phyloP scores from a whole-genome alignment of 805 yeast species.

The Wickerhamiella australiensis region DNA sequence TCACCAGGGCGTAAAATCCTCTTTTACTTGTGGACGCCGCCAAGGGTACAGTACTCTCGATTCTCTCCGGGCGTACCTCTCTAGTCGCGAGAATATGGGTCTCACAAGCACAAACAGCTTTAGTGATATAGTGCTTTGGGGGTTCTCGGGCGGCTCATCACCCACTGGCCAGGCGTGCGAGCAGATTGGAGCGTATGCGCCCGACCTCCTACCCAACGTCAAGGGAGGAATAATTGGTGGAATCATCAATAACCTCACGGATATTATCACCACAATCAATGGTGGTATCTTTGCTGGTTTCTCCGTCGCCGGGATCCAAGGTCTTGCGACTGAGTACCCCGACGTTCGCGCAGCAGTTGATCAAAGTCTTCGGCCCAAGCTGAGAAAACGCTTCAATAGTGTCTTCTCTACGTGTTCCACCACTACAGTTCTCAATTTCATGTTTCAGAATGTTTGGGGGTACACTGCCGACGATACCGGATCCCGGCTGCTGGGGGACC shows the following conservation, averaged over 20 bases:
- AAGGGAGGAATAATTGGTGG: constrained; percentile 23
- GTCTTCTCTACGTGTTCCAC: constrained; percentile 15
- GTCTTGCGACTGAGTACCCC: constrained; percentile 24
- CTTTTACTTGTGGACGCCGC: constrained; percentile 20
- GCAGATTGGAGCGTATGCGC: constrained; percentile 19
- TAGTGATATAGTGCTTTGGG: constrained; percentile 15
- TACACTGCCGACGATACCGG: not conserved
- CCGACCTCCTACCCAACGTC: constrained; percentile 19
- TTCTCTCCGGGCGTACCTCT: constrained; percentile 23
- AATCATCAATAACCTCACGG: constrained; percentile 18
- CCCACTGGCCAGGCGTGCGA: constrained; percentile 23
- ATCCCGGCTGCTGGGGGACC: constrained; percentile 14
- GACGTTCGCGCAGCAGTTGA: constrained; percentile 16
- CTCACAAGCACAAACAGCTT: constrained; percentile 9
- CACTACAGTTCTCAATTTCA: constrained; percentile 13
- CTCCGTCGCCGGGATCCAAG: constrained; percentile 21
- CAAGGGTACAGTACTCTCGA: constrained; percentile 25
- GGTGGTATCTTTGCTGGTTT: constrained; percentile 22
- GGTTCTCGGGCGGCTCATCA: constrained; percentile 16
- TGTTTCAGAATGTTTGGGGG: constrained; percentile 16
- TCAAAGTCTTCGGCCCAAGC: constrained; percentile 14
- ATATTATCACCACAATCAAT: constrained; percentile 16
- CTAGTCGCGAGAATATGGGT: constrained; percentile 13
- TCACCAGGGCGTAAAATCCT: constrained; percentile 19
- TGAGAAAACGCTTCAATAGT: constrained; percentile 13